Conservation (phyloP, 495 filamentous ascomycete species). For the Trypethelium eluteriae region DNA sequence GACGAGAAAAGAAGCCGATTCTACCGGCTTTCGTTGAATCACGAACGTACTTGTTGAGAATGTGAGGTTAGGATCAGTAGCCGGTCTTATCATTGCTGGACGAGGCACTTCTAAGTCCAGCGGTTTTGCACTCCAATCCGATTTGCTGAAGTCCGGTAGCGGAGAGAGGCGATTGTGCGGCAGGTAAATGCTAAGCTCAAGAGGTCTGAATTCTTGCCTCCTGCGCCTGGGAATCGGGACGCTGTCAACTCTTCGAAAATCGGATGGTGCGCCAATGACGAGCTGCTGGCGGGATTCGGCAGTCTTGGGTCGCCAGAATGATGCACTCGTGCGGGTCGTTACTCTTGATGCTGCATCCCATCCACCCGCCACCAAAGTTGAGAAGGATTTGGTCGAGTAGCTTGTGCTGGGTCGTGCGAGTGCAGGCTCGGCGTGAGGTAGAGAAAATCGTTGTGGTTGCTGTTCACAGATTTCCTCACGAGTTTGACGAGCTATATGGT, state of each 20-base stretch:
- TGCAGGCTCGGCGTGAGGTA: background rate
- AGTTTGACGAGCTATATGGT: background rate
- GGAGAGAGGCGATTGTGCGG: conserved; percentile 60
- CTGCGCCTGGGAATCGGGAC: conserved; percentile 19
- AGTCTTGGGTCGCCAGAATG: conserved; percentile 3
- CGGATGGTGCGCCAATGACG: conserved; percentile 1
- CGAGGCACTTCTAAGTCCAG: background rate
- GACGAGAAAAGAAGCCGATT: conserved; percentile 11
- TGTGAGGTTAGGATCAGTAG: background rate
- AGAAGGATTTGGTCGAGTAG: background rate
- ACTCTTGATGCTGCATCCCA: conserved; percentile 5
- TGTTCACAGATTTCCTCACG: conserved; percentile 1
- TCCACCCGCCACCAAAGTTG: conserved; percentile 1
- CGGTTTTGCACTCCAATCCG: conserved; percentile 5
- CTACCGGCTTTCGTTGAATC: conserved; percentile 4
- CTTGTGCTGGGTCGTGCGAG: conserved; percentile 2
- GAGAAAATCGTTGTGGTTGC: background rate
- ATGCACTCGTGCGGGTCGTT: background rate
- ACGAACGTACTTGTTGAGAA: background rate
- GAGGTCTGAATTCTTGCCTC: conserved; percentile 50
- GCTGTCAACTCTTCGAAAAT: conserved; percentile 21
- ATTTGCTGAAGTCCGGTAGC: conserved; percentile 41
- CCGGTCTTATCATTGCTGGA: conserved; percentile 2
- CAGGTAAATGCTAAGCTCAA: conserved; percentile 68
- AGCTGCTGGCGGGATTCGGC: background rate